Evolutionary conservation across 208 protist species (phyloP), one percentile per base, ranked within the genome.

Genomic region (Herpetomonas samuelpessoai): DNA sequence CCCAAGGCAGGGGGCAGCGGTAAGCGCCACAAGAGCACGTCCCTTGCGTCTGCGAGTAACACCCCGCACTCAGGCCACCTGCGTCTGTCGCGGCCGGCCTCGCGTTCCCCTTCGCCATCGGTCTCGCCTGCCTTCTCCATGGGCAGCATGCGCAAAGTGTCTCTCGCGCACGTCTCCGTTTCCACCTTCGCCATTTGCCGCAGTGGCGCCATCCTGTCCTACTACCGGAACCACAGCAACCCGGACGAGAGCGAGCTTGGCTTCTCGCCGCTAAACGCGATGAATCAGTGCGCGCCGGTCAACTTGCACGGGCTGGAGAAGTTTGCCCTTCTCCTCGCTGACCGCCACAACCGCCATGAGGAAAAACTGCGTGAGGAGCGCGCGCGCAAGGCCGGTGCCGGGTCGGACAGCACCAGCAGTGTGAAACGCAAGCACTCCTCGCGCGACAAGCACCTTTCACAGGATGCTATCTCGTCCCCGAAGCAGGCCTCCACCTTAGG

Each of bases 221-320:
- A 18, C 35, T 41, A 41, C 14, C 35, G 35, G 9, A 41, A 41
- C 35, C 35, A 39, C 12, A 22, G 18, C 16, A 22, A 39, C 51
- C 12, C 28, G 16, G 28, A 58, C 53, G 29, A 35, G 16, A 58
- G 53, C 24, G 19, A 46, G n/a, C 53, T 58, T 1, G 53, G 53
- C 30, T 58, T 58, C 53, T 58, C 53, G 3, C 53, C 53, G 35
- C 35, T 47, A 22, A 58, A 58, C 30, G 53, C 53, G 53, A 58
- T 58, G 53, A 58, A 58, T 38, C 35, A 35, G 29, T 58, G 53
- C 21, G 14, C 41, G 0, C 35, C 53, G 6, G 41, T 58, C 38
- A 22, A 48, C 24, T 24, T 41, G 35, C 35, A 41, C 35, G 35
- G 35, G 35, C 35, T 41, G 6, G 35, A 41, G 35, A 41, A 41